These are phyloP conservation scores for Peronospora farinosa DNA, from an alignment of 352 stramenopile genomes.

Conservation along the genomic window DNA sequence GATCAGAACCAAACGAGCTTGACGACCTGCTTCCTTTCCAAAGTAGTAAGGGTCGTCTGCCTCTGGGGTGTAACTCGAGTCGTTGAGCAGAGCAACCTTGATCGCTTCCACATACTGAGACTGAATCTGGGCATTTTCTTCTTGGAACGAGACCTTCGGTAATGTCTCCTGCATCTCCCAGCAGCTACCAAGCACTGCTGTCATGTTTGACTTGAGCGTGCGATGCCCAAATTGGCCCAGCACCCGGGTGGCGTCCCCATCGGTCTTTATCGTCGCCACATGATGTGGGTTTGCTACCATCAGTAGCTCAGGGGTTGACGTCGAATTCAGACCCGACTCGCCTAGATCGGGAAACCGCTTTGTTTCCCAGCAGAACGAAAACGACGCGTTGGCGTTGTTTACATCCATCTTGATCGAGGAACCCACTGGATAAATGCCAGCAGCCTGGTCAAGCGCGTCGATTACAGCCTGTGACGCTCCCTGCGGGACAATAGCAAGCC, in stretches of 20 bases:
- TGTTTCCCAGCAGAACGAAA: constrained; percentile 59
- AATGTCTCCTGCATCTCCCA: constrained; percentile 65
- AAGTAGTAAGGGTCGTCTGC: constrained; percentile 81
- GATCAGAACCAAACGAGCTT: constrained; percentile 75
- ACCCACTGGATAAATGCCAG: constrained; percentile 46
- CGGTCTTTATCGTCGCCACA: constrained; percentile 35
- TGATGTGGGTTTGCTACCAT: constrained; percentile 80
- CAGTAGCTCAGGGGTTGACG: constrained; percentile 33
- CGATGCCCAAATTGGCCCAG: constrained; percentile 50
- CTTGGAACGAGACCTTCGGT: constrained; percentile 43
- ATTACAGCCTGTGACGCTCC: constrained; percentile 18
- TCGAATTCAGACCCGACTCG: constrained; percentile 16
- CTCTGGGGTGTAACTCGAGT: constrained; percentile 60
- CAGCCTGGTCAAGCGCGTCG: constrained; percentile 41
- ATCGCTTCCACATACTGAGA: constrained; percentile 45
- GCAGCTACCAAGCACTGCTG: constrained; percentile 47
- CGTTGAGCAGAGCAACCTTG: constrained; percentile 44
- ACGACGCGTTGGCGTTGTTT: constrained; percentile 16
- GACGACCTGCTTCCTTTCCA: constrained; percentile 77
- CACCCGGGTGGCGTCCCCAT: constrained; percentile 33
- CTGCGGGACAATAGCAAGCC: constrained; percentile 53
- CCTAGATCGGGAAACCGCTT: constrained; percentile 35
- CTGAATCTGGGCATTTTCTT: constrained; percentile 24
- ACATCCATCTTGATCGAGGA: constrained; percentile 40
- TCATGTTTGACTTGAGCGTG: constrained; percentile 81